Percentiles rank a stretch among this genome's conserved stretches.
phyloP scores from a whole-genome alignment of 116 monocot species.

The Phalaenopsis hybrid region DNA sequence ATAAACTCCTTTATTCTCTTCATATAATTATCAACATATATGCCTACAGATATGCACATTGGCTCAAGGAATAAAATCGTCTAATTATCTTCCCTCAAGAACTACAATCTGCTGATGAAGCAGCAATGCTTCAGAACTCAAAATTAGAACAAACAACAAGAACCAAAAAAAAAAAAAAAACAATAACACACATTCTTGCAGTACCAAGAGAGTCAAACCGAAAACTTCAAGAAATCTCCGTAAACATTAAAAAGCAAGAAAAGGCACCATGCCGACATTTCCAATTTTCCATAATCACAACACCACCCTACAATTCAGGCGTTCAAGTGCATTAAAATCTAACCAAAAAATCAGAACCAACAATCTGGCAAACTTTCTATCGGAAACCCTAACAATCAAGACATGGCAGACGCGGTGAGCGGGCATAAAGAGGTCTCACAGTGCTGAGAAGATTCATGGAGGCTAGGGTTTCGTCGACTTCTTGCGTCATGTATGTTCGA shows the following conservation, averaged over 20 bases:
- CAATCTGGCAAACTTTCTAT: not conserved
- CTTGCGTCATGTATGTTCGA: constrained; percentile 13
- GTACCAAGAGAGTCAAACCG: not conserved
- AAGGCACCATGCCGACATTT: not conserved
- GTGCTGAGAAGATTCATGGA: constrained; percentile 9
- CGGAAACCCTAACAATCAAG: constrained; percentile 3
- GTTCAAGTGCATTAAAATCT: not conserved
- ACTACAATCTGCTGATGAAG: not conserved
- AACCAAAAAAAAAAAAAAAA: not conserved
- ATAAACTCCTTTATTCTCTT: too few species aligned
- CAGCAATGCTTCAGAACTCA: not conserved
- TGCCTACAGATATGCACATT: too few species aligned
- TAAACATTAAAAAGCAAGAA: not conserved
- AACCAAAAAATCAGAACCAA: not conserved
- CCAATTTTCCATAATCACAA: not conserved
- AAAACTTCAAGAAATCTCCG: not conserved
- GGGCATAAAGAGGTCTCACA: constrained; percentile 17
- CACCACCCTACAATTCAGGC: not conserved
- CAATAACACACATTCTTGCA: not conserved
- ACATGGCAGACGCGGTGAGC: not conserved
- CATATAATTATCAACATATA: too few species aligned
- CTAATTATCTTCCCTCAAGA: too few species aligned
- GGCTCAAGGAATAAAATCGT: too few species aligned
- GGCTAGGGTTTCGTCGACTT: constrained; percentile 7
- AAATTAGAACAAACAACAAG: not conserved